These are phyloP conservation scores for thale cress (Arabidopsis thaliana) DNA, from an alignment of 345 rosid species.

Conservation along the genomic window DNA sequence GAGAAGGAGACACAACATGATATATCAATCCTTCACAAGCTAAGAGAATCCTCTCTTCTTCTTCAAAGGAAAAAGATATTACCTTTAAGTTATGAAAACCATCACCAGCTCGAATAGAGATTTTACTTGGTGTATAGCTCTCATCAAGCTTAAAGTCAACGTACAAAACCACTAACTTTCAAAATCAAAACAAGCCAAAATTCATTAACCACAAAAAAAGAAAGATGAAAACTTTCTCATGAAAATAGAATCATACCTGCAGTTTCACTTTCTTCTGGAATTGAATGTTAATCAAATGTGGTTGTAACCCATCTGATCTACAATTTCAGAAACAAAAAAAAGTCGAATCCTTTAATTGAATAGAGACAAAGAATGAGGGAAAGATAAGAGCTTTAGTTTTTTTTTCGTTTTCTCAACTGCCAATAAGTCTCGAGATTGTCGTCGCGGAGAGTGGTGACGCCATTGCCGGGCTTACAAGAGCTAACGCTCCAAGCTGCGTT, in stretches of 20 bases:
- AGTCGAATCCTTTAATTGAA: not conserved
- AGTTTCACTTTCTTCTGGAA: constrained; percentile 96
- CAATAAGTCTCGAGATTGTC: constrained; percentile 89
- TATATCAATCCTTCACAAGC: not conserved
- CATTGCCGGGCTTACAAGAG: constrained; percentile 95
- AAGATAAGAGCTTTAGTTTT: constrained; percentile 6
- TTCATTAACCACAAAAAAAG: not conserved
- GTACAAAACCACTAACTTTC: constrained; percentile 73
- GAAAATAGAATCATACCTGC: constrained; percentile 52
- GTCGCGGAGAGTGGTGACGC: constrained; percentile 84
- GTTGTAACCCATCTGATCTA: constrained; percentile 98
- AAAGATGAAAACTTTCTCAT: not conserved
- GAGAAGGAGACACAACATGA: constrained; percentile 21
- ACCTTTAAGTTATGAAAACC: constrained; percentile 97
- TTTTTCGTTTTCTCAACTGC: constrained; percentile 57
- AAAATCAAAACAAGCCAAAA: constrained; percentile 22
- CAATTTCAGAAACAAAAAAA: not conserved
- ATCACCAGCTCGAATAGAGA: constrained; percentile 88
- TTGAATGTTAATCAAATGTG: constrained; percentile 90
- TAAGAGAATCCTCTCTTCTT: not conserved
- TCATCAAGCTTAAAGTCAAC: constrained; percentile 96
- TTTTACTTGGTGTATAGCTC: constrained; percentile 91
- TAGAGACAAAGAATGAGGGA: not conserved
- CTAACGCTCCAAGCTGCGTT: constrained; percentile 98
- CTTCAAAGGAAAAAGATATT: not conserved